Evolutionary conservation across 306 rosid species (phyloP).

Genomic region (Carpinus fangiana): DNA sequence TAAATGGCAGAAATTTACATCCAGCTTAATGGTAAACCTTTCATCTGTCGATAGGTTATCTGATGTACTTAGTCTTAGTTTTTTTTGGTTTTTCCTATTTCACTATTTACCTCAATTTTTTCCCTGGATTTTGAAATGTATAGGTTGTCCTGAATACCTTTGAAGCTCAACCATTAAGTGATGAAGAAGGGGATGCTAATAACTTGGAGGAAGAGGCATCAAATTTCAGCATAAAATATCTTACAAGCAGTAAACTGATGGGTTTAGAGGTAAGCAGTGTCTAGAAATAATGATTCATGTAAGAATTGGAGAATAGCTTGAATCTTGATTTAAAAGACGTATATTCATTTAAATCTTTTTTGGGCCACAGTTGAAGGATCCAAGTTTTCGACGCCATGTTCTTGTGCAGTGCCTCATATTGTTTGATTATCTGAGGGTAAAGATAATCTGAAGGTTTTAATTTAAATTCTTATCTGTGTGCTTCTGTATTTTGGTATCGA

Average conservation of each 20-base stretch:
- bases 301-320: constrained; percentile 15
- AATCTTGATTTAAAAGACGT: constrained; percentile 16
- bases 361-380: constrained; percentile 73
- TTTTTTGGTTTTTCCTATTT: constrained; percentile 12
- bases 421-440: constrained; percentile 90
- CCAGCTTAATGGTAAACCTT: constrained; percentile 67
- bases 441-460: constrained; percentile 13
- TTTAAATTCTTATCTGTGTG: not conserved
- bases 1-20: constrained; percentile 88
- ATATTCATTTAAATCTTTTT: not conserved
- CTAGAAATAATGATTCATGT: constrained; percentile 16
- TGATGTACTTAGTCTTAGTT: not conserved
- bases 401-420: constrained; percentile 96
- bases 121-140: constrained; percentile 28
- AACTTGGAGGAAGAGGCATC: constrained; percentile 85
- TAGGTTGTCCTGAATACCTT: constrained; percentile 84
- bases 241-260: constrained; percentile 95
- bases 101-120: constrained; percentile 8
- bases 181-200: constrained; percentile 94
- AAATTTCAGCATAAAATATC: constrained; percentile 94
- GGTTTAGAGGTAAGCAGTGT: constrained; percentile 75
- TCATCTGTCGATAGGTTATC: constrained; percentile 15
- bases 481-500: not conserved
- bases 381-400: constrained; percentile 91
- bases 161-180: constrained; percentile 95